Conservation (phyloP, 495 filamentous ascomycete genomes). For the Xylaria curta region DNA sequence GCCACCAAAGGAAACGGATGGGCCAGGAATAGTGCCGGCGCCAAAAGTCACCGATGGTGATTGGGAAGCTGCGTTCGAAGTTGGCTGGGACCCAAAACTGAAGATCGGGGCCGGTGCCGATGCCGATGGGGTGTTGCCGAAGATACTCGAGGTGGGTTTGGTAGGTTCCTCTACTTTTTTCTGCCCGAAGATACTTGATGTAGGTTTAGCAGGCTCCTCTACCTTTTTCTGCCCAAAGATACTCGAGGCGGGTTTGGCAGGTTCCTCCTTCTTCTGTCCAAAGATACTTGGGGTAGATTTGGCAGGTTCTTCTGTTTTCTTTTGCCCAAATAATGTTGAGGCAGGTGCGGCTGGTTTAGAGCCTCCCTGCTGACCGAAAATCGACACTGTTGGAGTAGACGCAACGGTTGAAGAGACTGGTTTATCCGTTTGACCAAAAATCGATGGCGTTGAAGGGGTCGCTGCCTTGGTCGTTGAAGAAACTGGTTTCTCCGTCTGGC, state of each 20-base stretch:
- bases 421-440: conserved; percentile 41
- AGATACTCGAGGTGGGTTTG: conserved; percentile 23
- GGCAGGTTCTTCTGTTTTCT: too few relatives aligned
- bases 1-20: conserved; percentile 22
- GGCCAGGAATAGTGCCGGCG: conserved; percentile 11
- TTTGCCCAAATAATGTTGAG: conserved; percentile 14
- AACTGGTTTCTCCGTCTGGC: conserved; percentile 30
- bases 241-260: conserved; percentile 27
- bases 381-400: conserved; percentile 21
- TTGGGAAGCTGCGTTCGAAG: conserved; percentile 20
- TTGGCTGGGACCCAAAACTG: conserved; percentile 32
- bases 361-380: conserved; percentile 39
- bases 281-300: conserved; percentile 33
- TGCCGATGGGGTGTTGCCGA: conserved; percentile 26
- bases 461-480: conserved; percentile 23
- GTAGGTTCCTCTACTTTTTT: conserved; percentile 1
- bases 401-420: conserved; percentile 26
- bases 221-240: conserved; percentile 1
- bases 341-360: conserved; percentile 31
- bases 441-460: conserved; percentile 20
- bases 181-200: not conserved
- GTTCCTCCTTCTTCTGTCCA: conserved; percentile 40
- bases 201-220: too few relatives aligned
- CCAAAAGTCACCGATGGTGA: conserved; percentile 31
- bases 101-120: conserved; percentile 30